These are phyloP conservation scores for Aureococcus anophagefferens DNA, from an alignment of 108 stramenopile species.

Conservation along the genomic window DNA sequence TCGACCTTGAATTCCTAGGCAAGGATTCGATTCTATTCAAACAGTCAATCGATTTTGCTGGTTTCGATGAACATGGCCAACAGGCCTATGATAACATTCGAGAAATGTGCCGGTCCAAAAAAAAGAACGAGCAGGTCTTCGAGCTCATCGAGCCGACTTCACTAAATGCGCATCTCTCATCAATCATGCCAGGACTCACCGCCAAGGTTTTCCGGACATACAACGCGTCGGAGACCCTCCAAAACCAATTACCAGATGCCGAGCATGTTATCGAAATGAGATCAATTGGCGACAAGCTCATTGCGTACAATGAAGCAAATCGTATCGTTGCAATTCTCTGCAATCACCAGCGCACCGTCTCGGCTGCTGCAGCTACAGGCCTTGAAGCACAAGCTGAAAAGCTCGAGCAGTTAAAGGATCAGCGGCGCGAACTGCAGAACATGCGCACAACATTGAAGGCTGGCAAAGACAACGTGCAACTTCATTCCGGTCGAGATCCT, in stretches of 20 bases:
- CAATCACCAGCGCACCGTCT: constrained; percentile 96
- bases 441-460: too few species aligned
- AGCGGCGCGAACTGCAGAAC: constrained; percentile 69
- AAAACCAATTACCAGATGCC: constrained; percentile 78
- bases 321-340: constrained; percentile 97
- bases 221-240: constrained; percentile 95
- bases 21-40: constrained; percentile 99
- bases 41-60: constrained; percentile 94
- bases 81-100: constrained; percentile 48
- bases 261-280: constrained; percentile 38
- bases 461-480: constrained; percentile 46
- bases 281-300: constrained; percentile 77
- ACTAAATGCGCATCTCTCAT: constrained; percentile 83
- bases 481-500: constrained; percentile 53
- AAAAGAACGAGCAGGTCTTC: constrained; percentile 79
- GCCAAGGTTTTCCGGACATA: constrained; percentile 99
- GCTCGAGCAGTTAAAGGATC: constrained; percentile 69
- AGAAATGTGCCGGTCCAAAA: constrained; percentile 80
- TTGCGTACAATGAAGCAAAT: constrained; percentile 97
- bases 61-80: constrained; percentile 31
- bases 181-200: constrained; percentile 94
- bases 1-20: constrained; percentile 98
- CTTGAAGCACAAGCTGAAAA: constrained; percentile 62
- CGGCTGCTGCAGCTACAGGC: constrained; percentile 80
- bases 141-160: constrained; percentile 78